phyloP scores from a whole-genome alignment of 305 asterid species.

The Euphrasia arctica region DNA sequence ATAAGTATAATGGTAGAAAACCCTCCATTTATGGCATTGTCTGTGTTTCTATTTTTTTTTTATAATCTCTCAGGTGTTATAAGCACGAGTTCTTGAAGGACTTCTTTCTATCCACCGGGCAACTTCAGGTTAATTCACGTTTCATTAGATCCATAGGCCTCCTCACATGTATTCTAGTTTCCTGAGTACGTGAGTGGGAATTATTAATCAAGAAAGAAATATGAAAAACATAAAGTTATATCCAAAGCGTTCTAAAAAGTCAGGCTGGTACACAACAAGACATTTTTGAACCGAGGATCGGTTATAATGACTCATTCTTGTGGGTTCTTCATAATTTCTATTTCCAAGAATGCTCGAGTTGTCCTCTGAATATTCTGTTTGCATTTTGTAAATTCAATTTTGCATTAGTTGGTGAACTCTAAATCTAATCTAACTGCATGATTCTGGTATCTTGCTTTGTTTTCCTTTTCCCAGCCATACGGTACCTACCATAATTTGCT shows the following conservation, averaged over 20 bases:
- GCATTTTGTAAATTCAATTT: conserved; percentile 5
- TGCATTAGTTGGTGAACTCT: background rate
- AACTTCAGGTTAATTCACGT: conserved; percentile 66
- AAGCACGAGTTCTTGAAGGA: conserved; percentile 91
- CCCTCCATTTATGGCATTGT: conserved; percentile 20
- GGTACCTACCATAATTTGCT: conserved; percentile 18
- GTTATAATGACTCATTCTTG: conserved; percentile 8
- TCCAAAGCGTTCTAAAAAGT: no score
- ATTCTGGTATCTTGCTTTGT: conserved; percentile 21
- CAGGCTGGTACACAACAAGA: no score
- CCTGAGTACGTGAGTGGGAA: no score
- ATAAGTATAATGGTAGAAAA: background rate
- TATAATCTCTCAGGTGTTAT: conserved; percentile 51
- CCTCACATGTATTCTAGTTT: background rate
- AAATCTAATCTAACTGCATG: conserved; percentile 2
- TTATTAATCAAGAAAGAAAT: no score
- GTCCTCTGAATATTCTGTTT: conserved; percentile 5
- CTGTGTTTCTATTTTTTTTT: conserved; percentile 24
- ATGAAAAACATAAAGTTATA: no score
- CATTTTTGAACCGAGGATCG: background rate
- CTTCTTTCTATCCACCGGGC: conserved; percentile 83
- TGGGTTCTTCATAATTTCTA: conserved; percentile 8
- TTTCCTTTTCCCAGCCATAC: conserved; percentile 24
- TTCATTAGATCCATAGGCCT: conserved; percentile 18
- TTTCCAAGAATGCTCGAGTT: background rate